Base-by-base conservation (phyloP, 306 rosid species). In the Potentilla sterilis region DNA sequence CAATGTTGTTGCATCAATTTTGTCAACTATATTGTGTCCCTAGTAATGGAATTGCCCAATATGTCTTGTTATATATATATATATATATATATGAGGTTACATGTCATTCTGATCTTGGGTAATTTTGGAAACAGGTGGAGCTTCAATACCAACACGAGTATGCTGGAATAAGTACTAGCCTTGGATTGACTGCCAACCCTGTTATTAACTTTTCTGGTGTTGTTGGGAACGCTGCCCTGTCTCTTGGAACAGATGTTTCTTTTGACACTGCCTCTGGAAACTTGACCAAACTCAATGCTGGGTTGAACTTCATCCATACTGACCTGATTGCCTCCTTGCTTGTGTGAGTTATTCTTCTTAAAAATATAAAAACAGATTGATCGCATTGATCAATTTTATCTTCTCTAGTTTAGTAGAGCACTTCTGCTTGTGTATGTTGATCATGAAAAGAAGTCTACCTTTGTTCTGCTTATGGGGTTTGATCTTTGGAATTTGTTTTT, bases 101-200 rank as follows among this genome's bases (percentile, higher is more conserved):
- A 44, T n/a, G n/a, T 15, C 61, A 22, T 28, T 63, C 38, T 18
- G 40, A 72, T 46, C n/a, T 73, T 12, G 44, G 52, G 64, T 21
- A 4, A 1, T 84, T 69, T 48, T 73, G 68, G 62, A 63, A 49
- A 85, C 81, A 95, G 98, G 92, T 91, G 62, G 97, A 95, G 41
- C 97, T 95, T 43, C 97, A 90, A 80, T 95, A 95, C 79, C 91
- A 77, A 69, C 97, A 95, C 59, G 97, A 95, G 77, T 87, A 90
- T 84, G 98, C 93, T 67, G 98, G 98, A 72, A 89, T 95, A 74
- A 92, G 86, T 84, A 89, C 96, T 7, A 85, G 97, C 81, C 81
- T 92, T 85, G 96, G 96, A 47, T 88, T 95, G 92, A 89, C 95
- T 71, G 96, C 98, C 32, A 92, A 84, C 67, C 98, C 98, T 7